Evolutionary conservation across 2,329 filamentous ascomycete genomes (phyloP).

Genomic region (Phialemoniopsis sp.): DNA sequence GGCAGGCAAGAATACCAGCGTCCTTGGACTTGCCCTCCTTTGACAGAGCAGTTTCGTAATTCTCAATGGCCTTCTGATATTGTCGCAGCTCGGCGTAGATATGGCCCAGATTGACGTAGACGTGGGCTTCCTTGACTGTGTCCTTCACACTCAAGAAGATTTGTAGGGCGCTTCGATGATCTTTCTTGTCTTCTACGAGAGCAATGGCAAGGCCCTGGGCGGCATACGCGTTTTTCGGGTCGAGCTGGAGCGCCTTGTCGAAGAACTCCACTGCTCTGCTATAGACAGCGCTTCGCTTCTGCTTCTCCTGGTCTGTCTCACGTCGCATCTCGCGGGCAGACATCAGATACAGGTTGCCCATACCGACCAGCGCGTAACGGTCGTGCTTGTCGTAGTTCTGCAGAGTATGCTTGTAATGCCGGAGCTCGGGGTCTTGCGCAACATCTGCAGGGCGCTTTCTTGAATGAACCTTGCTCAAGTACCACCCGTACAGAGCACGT

Average conservation of each 20-base stretch:
- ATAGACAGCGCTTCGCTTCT: constrained; percentile 84
- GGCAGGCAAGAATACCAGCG: constrained; percentile 74
- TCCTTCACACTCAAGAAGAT: constrained; percentile 90
- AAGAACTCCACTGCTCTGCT: constrained; percentile 96
- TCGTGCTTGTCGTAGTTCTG: constrained; percentile 97
- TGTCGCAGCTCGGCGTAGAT: constrained; percentile 88
- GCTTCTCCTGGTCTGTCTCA: constrained; percentile 83
- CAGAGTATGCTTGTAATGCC: constrained; percentile 94
- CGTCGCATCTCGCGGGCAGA: constrained; percentile 92
- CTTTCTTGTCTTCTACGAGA: constrained; percentile 89
- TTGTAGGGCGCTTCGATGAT: constrained; percentile 74
- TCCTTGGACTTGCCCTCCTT: constrained; percentile 74
- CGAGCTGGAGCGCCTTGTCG: constrained; percentile 93
- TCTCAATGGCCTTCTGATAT: constrained; percentile 87
- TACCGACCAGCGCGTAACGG: constrained; percentile 90
- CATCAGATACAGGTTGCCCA: constrained; percentile 89
- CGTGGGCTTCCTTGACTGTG: constrained; percentile 80
- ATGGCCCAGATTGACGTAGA: constrained; percentile 91
- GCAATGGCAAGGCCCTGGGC: constrained; percentile 95
- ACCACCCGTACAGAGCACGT: constrained; percentile 92
- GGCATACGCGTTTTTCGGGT: constrained; percentile 91
- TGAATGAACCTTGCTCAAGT: constrained; percentile 73
- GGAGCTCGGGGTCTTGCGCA: constrained; percentile 84
- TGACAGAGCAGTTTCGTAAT: constrained; percentile 80
- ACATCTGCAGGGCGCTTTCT: constrained; percentile 80